Base-by-base conservation (phyloP, 768 basidiomycete species). In the Omphalotus guepiniiformis region DNA sequence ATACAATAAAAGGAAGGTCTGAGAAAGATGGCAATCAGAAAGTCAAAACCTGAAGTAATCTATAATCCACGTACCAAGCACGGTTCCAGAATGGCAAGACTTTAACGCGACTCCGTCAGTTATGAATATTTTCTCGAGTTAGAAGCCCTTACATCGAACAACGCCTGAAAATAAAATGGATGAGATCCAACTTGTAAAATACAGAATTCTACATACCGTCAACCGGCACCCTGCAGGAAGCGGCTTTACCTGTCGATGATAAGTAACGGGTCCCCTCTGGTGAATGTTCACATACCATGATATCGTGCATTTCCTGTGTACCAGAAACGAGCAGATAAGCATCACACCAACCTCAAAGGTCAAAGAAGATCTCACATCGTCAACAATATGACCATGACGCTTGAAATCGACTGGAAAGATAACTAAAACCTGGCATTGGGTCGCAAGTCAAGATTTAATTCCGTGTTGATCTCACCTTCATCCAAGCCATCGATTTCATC, bases 381-480 rank as follows among this genome's bases (percentile, higher is more conserved):
- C 95, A 15, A 92, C 67, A 46, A 99, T 93, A 46, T 86, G 75
- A 0, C 92, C 89, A 0, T 70, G 69, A 34, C 69, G 65, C 69
- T 88, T 77, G 71, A 82, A 89, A 64, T 99, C 95, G 16, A 93
- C 61, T 0, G 95, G 96, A 60, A 83, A 97, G 55, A 98, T 94
- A 21, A 84, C 87, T 86, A 50, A 1, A 26, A 7, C 21, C 3
- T n/a, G 23, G 3, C 11, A 42, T 18, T 7, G 30, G 39, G 15
- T 26, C 23, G 4, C 13, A 21, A 29, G 25, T 16, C 32, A 11
- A 39, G 38, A 15, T 28, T 5, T 3, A 26, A 6, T 21, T 6
- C 30, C 9, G 26, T 19, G 32, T 12, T n/a, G 19, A 8, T 37
- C 61, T 30, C 47, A 82, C 83, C 80, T 74, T 93, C 90, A 52